Evolutionary conservation across 345 rosid species (phyloP), one percentile per base, ranked within the genome.

Genomic region (Toxicodendron radicans): DNA sequence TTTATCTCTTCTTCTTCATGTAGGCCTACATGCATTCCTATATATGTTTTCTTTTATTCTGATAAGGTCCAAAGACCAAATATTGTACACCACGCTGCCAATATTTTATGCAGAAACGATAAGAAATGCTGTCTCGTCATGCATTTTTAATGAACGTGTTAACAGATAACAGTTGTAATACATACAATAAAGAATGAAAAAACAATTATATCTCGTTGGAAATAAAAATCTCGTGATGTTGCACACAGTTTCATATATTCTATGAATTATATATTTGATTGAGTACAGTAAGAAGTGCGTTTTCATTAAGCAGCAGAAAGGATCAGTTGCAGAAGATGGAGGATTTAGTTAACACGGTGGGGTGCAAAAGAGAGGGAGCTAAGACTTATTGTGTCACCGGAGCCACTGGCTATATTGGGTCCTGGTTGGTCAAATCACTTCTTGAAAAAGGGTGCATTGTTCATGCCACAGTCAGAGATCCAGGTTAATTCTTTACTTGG

Each of bases 381-480:
- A 52, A 75, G 52, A 83, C 79, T n/a, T 93, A 86, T 64, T 94
- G 97, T 59, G 98, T 92, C 16, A 92, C 94, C 0, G 97, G 94
- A 21, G 91, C 96, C 10, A 88, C 66, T 53, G 98, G 97, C 18
- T 94, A 86, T 51, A 78, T 92, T 30, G 96, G 96, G 21, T 92
- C 97, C 45, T 90, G 93, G 92, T 66, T 94, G 73, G 96, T 89
- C 66, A 88, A 87, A 83, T 76, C 87, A 75, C 90, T 92, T 32
- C 96, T 94, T 38, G 78, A 82, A 17, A 62, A 79, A 71, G 93
- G 96, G 38, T 81, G 64, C 75, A 75, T 17, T 12, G 92, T 94
- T 76, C 97, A 94, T 82, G 98, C 97, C 77, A 83, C 94, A 0
- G 80, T 84, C 71, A 83, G 97, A 43, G 83, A 90, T 85, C 89